These are phyloP conservation scores for Scenedesmus sp. DNA, from an alignment of 163 green algal genomes.

Conservation along the genomic window DNA sequence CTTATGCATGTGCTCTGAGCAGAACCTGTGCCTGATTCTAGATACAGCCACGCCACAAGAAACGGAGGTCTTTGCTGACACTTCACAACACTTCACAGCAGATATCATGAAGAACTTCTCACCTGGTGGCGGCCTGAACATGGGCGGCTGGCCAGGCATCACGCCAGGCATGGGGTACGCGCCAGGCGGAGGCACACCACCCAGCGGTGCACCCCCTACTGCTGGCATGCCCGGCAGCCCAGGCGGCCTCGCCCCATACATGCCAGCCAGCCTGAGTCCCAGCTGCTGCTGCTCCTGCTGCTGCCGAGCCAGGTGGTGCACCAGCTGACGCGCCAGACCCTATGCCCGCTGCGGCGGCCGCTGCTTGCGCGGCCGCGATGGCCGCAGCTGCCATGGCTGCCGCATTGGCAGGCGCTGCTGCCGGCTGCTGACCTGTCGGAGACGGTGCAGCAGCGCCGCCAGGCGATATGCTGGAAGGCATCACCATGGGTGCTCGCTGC, in stretches of 20 bases:
- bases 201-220: background rate
- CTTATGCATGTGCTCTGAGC: too few species aligned
- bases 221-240: background rate
- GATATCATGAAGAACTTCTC: too few species aligned
- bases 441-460: background rate
- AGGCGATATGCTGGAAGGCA: background rate
- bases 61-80: too few species aligned
- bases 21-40: too few species aligned
- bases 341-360: slow-evolving; percentile 3
- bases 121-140: slow-evolving; percentile 26
- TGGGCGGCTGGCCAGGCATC: slow-evolving; percentile 22
- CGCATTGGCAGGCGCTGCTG: background rate
- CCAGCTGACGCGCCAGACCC: background rate
- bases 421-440: background rate
- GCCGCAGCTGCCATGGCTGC: background rate
- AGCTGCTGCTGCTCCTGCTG: slow-evolving; percentile 22
- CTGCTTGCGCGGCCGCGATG: background rate
- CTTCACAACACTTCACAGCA: too few species aligned
- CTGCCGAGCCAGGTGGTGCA: background rate
- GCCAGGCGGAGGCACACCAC: background rate
- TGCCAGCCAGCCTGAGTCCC: background rate
- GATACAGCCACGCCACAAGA: too few species aligned
- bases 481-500: background rate
- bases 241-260: background rate
- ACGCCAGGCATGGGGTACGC: background rate